phyloP scores from a whole-genome alignment of 345 rosid genomes.

The Lepidium aucheri region DNA sequence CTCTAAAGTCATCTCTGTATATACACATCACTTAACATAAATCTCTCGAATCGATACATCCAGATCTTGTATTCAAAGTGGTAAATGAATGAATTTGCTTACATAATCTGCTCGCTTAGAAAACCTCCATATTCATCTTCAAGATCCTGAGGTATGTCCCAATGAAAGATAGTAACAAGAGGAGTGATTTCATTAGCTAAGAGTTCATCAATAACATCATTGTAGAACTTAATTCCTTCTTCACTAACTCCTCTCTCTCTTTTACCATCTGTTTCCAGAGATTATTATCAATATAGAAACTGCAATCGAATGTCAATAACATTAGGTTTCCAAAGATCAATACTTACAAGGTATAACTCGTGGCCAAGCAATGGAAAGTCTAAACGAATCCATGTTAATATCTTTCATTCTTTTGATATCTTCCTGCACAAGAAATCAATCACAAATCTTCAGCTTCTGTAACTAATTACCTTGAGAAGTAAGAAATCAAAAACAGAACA shows the following conservation, averaged over 20 bases:
- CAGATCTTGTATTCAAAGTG: not conserved
- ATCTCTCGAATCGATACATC: not conserved
- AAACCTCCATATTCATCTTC: conserved; percentile 53
- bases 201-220: conserved; percentile 44
- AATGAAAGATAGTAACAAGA: conserved; percentile 44
- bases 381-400: conserved; percentile 36
- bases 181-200: conserved; percentile 40
- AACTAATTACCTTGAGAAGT: conserved; percentile 1
- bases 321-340: not conserved
- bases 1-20: conserved; percentile 39
- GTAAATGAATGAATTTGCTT: conserved; percentile 5
- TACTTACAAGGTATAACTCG: conserved; percentile 39
- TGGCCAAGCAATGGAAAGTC: conserved; percentile 53
- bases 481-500: not conserved
- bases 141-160: conserved; percentile 46
- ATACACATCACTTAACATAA: not conserved
- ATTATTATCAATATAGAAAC: not conserved
- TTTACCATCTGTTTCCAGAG: conserved; percentile 18
- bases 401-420: conserved; percentile 34
- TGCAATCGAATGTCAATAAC: not conserved
- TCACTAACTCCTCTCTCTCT: conserved; percentile 35
- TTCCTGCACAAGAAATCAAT: conserved; percentile 12
- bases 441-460: not conserved
- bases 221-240: conserved; percentile 40
- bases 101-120: conserved; percentile 38